Conservation (phyloP, 352 stramenopile genomes). For the Phytophthora cajani region DNA sequence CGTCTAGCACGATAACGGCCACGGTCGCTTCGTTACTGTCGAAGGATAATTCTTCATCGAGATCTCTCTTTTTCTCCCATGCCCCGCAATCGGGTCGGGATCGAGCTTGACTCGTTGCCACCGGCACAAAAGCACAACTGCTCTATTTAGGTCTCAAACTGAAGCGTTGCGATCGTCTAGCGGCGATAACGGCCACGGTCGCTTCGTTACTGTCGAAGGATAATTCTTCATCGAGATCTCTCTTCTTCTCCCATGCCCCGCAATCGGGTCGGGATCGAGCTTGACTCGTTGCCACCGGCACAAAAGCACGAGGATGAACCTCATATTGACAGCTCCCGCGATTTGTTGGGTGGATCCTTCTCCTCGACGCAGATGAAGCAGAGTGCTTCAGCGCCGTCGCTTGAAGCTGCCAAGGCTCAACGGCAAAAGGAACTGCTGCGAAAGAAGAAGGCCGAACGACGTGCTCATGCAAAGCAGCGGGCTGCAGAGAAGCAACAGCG, state of each 20-base stretch:
- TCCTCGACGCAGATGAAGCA: slow-evolving; percentile 6
- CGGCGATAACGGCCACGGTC: not conserved
- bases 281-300: slow-evolving; percentile 1
- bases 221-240: too few species aligned
- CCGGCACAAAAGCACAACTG: slow-evolving; percentile 1
- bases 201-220: too few species aligned
- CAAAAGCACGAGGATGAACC: slow-evolving; percentile 27
- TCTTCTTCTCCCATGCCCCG: slow-evolving; percentile 23
- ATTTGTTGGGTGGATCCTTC: slow-evolving; percentile 5
- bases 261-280: slow-evolving; percentile 37
- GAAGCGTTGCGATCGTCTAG: not conserved
- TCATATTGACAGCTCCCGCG: slow-evolving; percentile 9
- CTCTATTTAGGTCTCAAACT: not conserved
- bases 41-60: too few species aligned
- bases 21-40: too few species aligned
- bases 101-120: slow-evolving; percentile 16
- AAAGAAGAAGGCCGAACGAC: slow-evolving; percentile 61
- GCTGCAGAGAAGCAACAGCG: slow-evolving; percentile 28
- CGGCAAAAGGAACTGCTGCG: slow-evolving; percentile 53
- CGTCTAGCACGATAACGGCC: not conserved
- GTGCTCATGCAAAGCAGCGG: slow-evolving; percentile 52
- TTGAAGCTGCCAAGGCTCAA: slow-evolving; percentile 36
- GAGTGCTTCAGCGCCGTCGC: slow-evolving; percentile 9
- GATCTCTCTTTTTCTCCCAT: slow-evolving; percentile 6
- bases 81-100: slow-evolving; percentile 38